Base-by-base conservation (phyloP, 306 rosid species). In the Vigna reflexopilosa region DNA sequence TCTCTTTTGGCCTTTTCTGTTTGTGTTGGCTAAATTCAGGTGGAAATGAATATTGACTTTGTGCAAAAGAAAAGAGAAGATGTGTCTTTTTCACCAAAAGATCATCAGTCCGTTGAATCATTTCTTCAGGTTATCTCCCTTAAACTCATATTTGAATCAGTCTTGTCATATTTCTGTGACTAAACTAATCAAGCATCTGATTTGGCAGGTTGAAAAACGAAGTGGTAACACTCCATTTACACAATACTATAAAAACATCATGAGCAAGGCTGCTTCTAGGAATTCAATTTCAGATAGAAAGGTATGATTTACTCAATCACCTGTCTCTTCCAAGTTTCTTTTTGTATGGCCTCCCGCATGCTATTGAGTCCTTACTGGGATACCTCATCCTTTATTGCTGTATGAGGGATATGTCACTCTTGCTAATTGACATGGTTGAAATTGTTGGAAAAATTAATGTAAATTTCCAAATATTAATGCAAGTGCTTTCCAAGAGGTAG, bases 1-100 rank as follows among this genome's bases (percentile, higher is more conserved):
- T 48, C 55, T 67, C 50, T 47, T n/a, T 32, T 15, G 54, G 26
- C 28, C 44, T 55, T 48, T 75, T 2, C 7, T 61, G 36, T n/a
- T 73, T 45, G 76, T 57, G 56, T 1, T 63, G 69, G 72, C 81
- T 63, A 3, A 66, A 63, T 79, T 64, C 86, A 95, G 98, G 99
- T 90, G 79, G 98, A 91, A 91, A 83, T 83, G 81, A 95, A 95
- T 76, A 56, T 90, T 59, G 89, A 86, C 72, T 91, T 87, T 57
- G 89, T 95, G 81, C 83, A 73, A 86, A 95, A 84, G 87, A 95
- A 84, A 85, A 87, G 99, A 86, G 91, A 93, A 40, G 96, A 93
- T 56, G 89, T 62, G 76, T 73, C 95, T 55, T 93, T 93, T 88
- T 93, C 97, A 47, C 99, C 99, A 0, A 91, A 86, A 51, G 98